Conservation (phyloP, 116 monocot genomes). For the Trichopus zeylanicus region DNA sequence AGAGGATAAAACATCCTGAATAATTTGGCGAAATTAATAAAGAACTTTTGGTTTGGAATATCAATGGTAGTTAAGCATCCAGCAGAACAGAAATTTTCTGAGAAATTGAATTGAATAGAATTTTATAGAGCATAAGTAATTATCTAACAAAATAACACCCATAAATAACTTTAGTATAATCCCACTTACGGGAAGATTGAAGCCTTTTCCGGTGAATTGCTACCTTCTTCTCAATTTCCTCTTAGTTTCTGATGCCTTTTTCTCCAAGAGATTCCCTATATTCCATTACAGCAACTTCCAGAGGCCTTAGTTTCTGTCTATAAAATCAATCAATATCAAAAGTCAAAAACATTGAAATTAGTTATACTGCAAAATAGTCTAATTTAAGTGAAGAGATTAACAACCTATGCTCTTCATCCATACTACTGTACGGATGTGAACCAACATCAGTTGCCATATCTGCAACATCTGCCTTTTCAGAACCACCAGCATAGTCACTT, state of each 20-base stretch:
- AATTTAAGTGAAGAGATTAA: neutral
- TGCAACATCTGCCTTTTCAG: conserved; percentile 28
- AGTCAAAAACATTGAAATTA: neutral
- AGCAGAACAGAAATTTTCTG: too few species aligned
- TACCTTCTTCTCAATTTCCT: conserved; percentile 89
- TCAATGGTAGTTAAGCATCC: too few species aligned
- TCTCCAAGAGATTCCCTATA: conserved; percentile 97
- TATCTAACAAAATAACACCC: neutral
- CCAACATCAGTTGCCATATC: conserved; percentile 27
- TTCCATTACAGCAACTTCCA: conserved; percentile 96
- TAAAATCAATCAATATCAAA: neutral
- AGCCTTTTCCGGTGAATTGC: conserved; percentile 55
- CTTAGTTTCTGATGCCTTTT: conserved; percentile 50
- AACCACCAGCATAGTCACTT: conserved; percentile 58
- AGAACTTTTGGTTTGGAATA: too few species aligned
- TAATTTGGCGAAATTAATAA: too few species aligned
- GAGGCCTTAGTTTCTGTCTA: conserved; percentile 84
- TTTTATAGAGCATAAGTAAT: neutral
- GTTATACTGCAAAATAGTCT: neutral
- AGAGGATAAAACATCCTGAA: too few species aligned
- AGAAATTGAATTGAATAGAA: too few species aligned
- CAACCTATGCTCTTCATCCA: conserved; percentile 91
- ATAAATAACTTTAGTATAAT: neutral
- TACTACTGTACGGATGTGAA: conserved; percentile 31
- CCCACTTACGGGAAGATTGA: conserved; percentile 46